Evolutionary conservation across 306 rosid genomes (phyloP), one percentile per base, ranked within the genome.

Genomic region (Sophora flavescens): DNA sequence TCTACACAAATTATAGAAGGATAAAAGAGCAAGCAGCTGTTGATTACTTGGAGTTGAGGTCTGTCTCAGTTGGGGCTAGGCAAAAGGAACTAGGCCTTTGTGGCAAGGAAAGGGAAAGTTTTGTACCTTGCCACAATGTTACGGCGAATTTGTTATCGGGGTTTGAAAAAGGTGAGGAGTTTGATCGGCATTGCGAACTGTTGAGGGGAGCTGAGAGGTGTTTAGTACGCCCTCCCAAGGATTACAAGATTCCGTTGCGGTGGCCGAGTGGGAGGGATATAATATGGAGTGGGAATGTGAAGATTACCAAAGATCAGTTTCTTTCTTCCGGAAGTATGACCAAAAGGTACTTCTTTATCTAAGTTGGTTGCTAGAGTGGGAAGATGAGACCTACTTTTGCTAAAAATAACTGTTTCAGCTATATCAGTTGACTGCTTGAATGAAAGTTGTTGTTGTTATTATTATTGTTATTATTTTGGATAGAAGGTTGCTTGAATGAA

Each of bases 311-410:
- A 82, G 99, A 96, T 63, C 99, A 96, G 74, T 93, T 93, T 85
- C 98, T 96, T 86, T 91, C 99, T 0, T 96, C 99, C 45, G 99
- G 99, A 76, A 96, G 96, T 88, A 90, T 93, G 93, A 96, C 99
- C 80, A 96, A 96, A 84, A 96, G 99, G 99, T 96, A 76, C 74
- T 70, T 78, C 15, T 5, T 32, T 16, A 61, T 47, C 38, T 35
- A 5, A 42, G 54, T 53, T 61, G 36, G 18, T 18, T 63, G 36
- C 17, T 52, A 60, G 22, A 32, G 38, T 81, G 58, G 17, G 42
- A 71, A 70, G 57, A 14, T 84, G 59, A n/a, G 56, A 13, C 44
- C 10, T 65, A 41, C 61, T 72, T 42, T 48, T 45, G 64, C 51
- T 67, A 7, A 57, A 57, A 67, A 5, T 16, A 41, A 61, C 52